These are phyloP conservation scores for Elsinoe australis DNA, from an alignment of 2,329 filamentous ascomycete species.

Conservation along the genomic window DNA sequence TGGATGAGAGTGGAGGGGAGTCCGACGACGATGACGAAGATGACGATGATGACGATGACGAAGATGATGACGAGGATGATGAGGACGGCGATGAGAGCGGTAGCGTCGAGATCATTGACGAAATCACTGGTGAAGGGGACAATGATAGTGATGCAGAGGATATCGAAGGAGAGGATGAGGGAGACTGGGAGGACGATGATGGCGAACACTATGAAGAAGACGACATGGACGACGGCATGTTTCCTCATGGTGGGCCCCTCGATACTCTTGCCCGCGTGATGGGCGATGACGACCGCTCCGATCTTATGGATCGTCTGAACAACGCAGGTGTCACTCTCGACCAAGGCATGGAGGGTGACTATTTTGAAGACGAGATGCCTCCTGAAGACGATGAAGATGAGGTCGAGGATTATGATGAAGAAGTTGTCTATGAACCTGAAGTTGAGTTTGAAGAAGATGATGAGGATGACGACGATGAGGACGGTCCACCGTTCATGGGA, in stretches of 20 bases:
- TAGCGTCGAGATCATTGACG: constrained; percentile 37
- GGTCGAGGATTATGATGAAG: constrained; percentile 58
- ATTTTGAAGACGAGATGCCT: constrained; percentile 51
- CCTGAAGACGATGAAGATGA: constrained; percentile 45
- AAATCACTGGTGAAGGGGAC: constrained; percentile 42
- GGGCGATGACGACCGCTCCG: constrained; percentile 31
- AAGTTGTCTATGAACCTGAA: constrained; percentile 51
- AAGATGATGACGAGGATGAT: constrained; percentile 50
- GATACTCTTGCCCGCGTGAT: constrained; percentile 23
- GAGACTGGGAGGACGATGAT: constrained; percentile 34
- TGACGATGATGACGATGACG: constrained; percentile 55
- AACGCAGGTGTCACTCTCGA: constrained; percentile 35
- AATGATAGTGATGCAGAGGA: constrained; percentile 43
- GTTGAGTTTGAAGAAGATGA: constrained; percentile 32
- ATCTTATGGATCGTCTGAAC: constrained; percentile 34
- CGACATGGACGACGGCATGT: constrained; percentile 40
- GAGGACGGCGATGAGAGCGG: constrained; percentile 39
- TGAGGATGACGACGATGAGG: constrained; percentile 32
- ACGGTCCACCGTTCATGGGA: constrained; percentile 26
- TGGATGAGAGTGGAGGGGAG: constrained; percentile 62
- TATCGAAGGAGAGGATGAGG: constrained; percentile 37
- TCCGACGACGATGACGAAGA: constrained; percentile 52
- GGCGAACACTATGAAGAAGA: constrained; percentile 49
- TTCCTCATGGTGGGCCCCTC: constrained; percentile 34
- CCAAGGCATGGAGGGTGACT: constrained; percentile 41